Base-by-base conservation (phyloP, 768 basidiomycete species). In the Boletus eberwhitei region DNA sequence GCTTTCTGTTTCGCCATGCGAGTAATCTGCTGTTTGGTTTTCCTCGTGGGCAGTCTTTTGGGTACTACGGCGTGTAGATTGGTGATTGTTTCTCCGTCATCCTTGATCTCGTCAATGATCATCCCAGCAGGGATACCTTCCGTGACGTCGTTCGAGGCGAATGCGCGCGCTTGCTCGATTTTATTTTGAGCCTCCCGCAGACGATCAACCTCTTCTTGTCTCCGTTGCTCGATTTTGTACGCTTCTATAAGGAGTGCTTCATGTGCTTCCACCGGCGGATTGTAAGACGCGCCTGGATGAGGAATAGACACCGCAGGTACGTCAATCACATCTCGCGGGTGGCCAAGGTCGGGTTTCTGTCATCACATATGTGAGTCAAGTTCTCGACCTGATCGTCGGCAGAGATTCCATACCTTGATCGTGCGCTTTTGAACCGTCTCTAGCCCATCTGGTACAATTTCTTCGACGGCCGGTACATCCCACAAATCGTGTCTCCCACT, bases 241-340 rank as follows among this genome's bases (percentile, higher is more conserved):
- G 93, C 94, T 48, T 80, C 71, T 13, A 79, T 72, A 21, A 98
- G 66, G 5, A 96, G 80, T 46, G 83, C 82, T 47, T 82, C 79
- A 61, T 96, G 90, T 0, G 86, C 83, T 4, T 81, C 77, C 1
- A 80, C 82, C 0, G 85, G 83, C 0, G 94, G 94, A 66, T 97
- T 97, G 67, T 98, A 98, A 17, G 92, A 94, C 4, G 87, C 81
- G 19, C 94, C 94, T 32, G 83, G 83, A 59, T 90, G 90, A 0
- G 94, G 94, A 4, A 84, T 73, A 1, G 74, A 62, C 1, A 93
- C 80, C 1, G 90, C 87, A 1, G 87, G 82, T 0, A 88, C 59
- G 9, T 79, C 75, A 55, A 91, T 91, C 21, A 69, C 52, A 21
- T 80, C 63, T 38, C 81, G 78, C 0, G 79, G 77, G 50, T 79